Base-by-base conservation (phyloP, 2,329 filamentous ascomycete genomes). In the Ploettnerulaceae sp. region DNA sequence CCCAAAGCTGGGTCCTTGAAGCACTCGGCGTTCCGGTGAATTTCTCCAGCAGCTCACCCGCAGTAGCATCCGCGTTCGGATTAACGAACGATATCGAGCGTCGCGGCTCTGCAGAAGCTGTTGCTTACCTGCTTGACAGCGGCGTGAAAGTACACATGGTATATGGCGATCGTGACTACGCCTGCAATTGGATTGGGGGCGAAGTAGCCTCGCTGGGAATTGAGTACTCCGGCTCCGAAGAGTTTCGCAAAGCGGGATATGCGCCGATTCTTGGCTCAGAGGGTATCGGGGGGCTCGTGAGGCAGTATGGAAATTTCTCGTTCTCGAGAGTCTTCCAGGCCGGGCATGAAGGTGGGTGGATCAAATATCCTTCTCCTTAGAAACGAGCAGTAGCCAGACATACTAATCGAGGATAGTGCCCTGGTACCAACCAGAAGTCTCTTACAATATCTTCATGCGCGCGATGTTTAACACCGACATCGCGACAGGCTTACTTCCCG, bases 221-320 rank as follows among this genome's bases (percentile, higher is more conserved):
- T 2, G 60, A 70, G 28, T 69, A 67, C 51, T 52, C 61, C 1
- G 55, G 69, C 25, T 64, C 68, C 1, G 63, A 66, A 2, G 63
- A 67, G 15, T 91, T 89, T 61, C 66, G 71, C 1, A 63, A 67
- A 0, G 81, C 86, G 0, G 86, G 84, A 0, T 91, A 90, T 61
- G 75, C 78, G 0, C 77, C 82, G 7, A 77, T 91, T 49, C 65
- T 78, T 4, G 78, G 84, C 17, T 83, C 86, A 60, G 72, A 71
- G 21, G 81, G 81, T 64, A 74, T 78, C 58, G 84, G 77, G 45
- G 86, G 86, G 12, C 74, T 77, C 46, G 84, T 87, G 0, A 75
- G 85, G 5, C 85, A 91, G 63, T 84, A 77, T 58, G 85, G 82
- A 12, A 88, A 89, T 55, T 73, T 84, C 46, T 78, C 73, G 20